phyloP scores from a whole-genome alignment of 139 green algal genomes.

The Coccomyxa sp. region DNA sequence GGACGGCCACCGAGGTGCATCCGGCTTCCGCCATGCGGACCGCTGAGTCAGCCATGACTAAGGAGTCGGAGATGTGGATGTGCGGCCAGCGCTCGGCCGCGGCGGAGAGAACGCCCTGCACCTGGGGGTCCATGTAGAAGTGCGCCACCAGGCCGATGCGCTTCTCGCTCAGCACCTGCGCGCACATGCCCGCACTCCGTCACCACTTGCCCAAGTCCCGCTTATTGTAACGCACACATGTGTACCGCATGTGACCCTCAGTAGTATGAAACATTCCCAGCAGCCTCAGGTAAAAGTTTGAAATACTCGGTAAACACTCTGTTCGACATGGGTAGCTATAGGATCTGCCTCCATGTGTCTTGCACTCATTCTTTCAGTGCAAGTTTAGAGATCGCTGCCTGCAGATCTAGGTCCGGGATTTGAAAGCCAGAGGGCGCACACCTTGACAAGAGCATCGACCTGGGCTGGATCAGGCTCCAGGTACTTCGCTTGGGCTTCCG shows the following conservation, averaged over 20 bases:
- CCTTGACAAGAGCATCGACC: slow-evolving; percentile 39
- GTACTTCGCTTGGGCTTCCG: slow-evolving; percentile 74
- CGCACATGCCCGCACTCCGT: slow-evolving; percentile 26
- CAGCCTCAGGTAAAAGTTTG: not conserved
- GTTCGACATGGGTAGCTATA: too few relatives aligned
- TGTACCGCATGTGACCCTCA: too few relatives aligned
- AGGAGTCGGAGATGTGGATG: slow-evolving; percentile 91
- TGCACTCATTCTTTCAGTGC: too few relatives aligned
- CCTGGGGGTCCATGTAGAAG: slow-evolving; percentile 99
- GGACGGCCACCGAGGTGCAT: slow-evolving; percentile 80
- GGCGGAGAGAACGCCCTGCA: slow-evolving; percentile 88
- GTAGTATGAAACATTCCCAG: not conserved
- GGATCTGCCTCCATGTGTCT: too few relatives aligned
- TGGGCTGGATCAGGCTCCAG: slow-evolving; percentile 40
- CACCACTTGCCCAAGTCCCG: slow-evolving; percentile 21
- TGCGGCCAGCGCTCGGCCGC: slow-evolving; percentile 81
- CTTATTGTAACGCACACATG: not conserved
- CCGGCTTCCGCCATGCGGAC: slow-evolving; percentile 81
- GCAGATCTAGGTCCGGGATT: too few relatives aligned
- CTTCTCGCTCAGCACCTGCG: slow-evolving; percentile 67
- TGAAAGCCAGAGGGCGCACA: not conserved
- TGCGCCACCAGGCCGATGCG: slow-evolving; percentile 97
- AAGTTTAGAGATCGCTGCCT: too few relatives aligned
- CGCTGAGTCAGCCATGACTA: slow-evolving; percentile 86
- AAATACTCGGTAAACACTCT: too few relatives aligned